Base-by-base conservation (phyloP, 768 basidiomycete species). In the Leccinum truebloodii region DNA sequence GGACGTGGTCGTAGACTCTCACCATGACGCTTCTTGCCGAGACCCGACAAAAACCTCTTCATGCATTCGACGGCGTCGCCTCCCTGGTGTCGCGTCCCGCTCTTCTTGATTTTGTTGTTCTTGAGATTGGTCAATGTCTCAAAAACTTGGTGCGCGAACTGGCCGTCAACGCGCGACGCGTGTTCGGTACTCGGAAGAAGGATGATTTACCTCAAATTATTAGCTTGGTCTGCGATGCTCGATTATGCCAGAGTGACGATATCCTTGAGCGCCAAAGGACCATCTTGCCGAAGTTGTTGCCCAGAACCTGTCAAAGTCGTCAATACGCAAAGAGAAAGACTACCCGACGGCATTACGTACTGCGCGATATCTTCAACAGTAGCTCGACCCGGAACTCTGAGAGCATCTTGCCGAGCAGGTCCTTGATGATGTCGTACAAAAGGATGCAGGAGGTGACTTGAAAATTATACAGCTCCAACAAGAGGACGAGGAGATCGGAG, bases 401-500 rank as follows among this genome's bases (percentile, higher is more conserved):
- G 55, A 96, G 76, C 3, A 84, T 78, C 6, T 77, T 77, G 1
- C 82, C 76, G 52, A 98, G 78, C 51, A 98, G 81, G 14, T 81
- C 79, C 8, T 90, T 87, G 63, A 98, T 88, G 53, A 98, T 73
- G 3, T 28, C 7, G 6, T 28, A 28, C 26, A 28, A 28, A 28
- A 28, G 26, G 26, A 28, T 28, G 26, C 7, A 26, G 26, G 92
- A 92, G 56, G 98, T 84, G 24, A 98, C 92, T 76, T 94, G 92
- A 70, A 98, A 95, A 71, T 98, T 98, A 79, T 98, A 98, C n/a
- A 99, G 78, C 70, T 98, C 95, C 2, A 93, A 91, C 24, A 98
- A 76, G 22, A 98, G 82, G 1, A 93, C 85, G 46, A 96, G 81
- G 37, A 99, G 76, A 71, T 99, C 98, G 12, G 90, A 86, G 64